Evolutionary conservation across 345 rosid genomes (phyloP).

Genomic region (Arabidopsis suecica): DNA sequence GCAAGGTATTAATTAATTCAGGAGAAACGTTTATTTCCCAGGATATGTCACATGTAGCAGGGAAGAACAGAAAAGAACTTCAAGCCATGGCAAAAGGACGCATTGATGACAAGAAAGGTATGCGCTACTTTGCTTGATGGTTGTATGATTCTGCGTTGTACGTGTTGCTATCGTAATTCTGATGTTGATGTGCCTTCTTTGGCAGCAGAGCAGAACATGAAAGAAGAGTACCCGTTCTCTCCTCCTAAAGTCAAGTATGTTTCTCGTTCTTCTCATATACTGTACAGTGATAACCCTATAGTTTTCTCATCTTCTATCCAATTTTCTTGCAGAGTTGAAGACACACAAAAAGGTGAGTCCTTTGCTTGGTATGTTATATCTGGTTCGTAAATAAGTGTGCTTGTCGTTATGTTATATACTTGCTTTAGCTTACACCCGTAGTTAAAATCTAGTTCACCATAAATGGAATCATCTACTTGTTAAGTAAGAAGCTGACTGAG

Average conservation of each 20-base stretch:
- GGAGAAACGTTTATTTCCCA: constrained; percentile 38
- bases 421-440: constrained; percentile 17
- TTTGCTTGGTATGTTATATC: constrained; percentile 53
- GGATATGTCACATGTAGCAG: constrained; percentile 98
- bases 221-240: constrained; percentile 85
- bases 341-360: constrained; percentile 63
- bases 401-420: not conserved
- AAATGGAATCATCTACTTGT: constrained; percentile 17
- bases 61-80: constrained; percentile 92
- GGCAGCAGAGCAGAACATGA: constrained; percentile 65
- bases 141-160: constrained; percentile 15
- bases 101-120: constrained; percentile 87
- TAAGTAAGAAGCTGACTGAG: not conserved
- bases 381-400: constrained; percentile 57
- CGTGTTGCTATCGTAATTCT: constrained; percentile 7
- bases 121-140: constrained; percentile 24
- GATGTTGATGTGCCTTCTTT: constrained; percentile 46
- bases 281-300: constrained; percentile 18
- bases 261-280: constrained; percentile 31
- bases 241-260: constrained; percentile 93
- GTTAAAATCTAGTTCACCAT: constrained; percentile 10
- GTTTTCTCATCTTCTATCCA: constrained; percentile 39
- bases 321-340: constrained; percentile 72
- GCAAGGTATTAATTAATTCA: constrained; percentile 22
- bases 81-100: constrained; percentile 98